Evolutionary conservation across 441 rosid genomes (phyloP), one percentile per base, ranked within the genome.

Genomic region (Gossypium lobatum): DNA sequence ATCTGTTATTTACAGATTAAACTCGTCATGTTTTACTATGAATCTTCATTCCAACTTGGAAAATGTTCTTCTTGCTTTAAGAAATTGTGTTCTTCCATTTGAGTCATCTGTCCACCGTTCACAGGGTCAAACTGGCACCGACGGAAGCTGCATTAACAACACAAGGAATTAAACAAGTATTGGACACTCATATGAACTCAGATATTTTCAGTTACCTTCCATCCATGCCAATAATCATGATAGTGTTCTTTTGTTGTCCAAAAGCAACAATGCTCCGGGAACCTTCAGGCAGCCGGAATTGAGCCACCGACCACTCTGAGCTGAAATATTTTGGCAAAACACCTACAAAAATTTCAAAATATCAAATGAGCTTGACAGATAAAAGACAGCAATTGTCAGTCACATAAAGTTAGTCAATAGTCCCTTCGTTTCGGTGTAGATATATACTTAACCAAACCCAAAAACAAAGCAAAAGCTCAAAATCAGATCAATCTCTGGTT

Each of bases 251-350:
- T 73, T 79, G 83, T 20, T 73, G 77, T 59, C 89, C 88, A 73
- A 86, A 88, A 6, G 83, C 88, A 67, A 82, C 88, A 37, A 80
- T 20, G 76, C 76, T 76, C 55, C 42, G 79, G 34, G 74, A 52
- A 17, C 79, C 85, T 76, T 88, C 88, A 2, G 75, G 84, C 64
- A 86, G 72, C 18, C 86, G 81, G 65, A 83, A 81, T 76, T 80
- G 84, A 66, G 90, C 92, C 75, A 88, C 85, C 0, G 92, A 86
- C 92, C 89, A 77, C 69, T 86, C 87, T 34, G 92, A 88, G 78
- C 83, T 86, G 74, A 88, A 88, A 80, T 86, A 88, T 73, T 81
- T 83, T 0, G 89, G 89, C 78, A 88, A 77, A 21, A 85, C 88
- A 31, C 86, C 88, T 85, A 73, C 71, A 70, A 50, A 72, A 25